A percentile compares a stretch with the other conserved stretches of the same genome.
Conservation (phyloP, 352 stramenopile species). For the Phytopythium helicoides region DNA sequence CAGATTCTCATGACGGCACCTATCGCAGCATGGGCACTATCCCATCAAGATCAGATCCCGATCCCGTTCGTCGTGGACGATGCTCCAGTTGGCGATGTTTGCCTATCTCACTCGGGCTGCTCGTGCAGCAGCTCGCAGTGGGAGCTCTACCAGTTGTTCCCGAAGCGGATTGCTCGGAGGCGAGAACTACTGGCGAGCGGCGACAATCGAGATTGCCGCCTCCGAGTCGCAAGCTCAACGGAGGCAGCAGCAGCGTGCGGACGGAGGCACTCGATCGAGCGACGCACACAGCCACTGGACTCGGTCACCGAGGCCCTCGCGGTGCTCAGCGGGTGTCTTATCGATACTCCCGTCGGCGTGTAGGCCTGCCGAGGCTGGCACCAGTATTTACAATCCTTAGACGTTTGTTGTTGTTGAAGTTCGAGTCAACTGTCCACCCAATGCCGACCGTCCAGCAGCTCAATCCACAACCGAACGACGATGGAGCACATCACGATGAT, state of each 20-base stretch:
- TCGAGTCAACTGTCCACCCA: too few relatives aligned
- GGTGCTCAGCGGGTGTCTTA: not conserved
- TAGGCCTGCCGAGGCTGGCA: too few relatives aligned
- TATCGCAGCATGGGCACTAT: slow-evolving; percentile 37
- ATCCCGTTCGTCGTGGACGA: slow-evolving; percentile 23
- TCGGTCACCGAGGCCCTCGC: not conserved
- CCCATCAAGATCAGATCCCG: slow-evolving; percentile 26
- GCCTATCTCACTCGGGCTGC: not conserved
- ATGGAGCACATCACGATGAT: too few relatives aligned
- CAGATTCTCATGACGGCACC: slow-evolving; percentile 47
- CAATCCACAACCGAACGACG: too few relatives aligned
- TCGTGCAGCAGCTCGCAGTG: not conserved
- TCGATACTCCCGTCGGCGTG: not conserved
- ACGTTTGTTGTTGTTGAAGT: too few relatives aligned
- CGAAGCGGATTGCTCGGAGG: not conserved
- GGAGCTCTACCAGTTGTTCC: slow-evolving; percentile 9
- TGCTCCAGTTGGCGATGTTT: not conserved
- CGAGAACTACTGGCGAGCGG: not conserved
- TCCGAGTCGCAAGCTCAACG: not conserved
- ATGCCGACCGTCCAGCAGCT: too few relatives aligned
- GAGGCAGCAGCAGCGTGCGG: not conserved
- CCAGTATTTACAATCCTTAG: not conserved
- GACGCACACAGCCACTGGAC: not conserved
- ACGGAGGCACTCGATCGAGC: not conserved
- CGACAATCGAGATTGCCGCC: not conserved